Evolutionary conservation across 1,139 yeast species (phyloP).

Genomic region (Scheffersomyces cryptocercus): DNA sequence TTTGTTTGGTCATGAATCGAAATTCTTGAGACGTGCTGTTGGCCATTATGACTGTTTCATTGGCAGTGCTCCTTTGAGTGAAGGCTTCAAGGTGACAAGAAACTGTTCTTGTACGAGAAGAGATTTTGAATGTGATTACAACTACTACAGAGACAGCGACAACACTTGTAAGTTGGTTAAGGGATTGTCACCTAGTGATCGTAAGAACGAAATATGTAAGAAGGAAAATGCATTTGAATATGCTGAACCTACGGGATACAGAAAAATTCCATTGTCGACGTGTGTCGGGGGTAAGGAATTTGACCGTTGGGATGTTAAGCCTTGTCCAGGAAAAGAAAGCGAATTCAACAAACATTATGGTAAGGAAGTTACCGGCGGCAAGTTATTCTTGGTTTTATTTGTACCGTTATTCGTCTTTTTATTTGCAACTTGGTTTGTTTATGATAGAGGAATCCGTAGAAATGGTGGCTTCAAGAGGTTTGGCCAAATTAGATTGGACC

Average conservation of each 20-base stretch:
- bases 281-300: constrained; percentile 71
- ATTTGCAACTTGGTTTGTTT: constrained; percentile 68
- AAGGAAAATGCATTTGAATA: constrained; percentile 61
- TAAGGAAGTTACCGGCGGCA: constrained; percentile 55
- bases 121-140: constrained; percentile 94
- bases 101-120: constrained; percentile 84
- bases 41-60: constrained; percentile 71
- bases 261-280: constrained; percentile 71
- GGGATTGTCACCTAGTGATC: constrained; percentile 70
- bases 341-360: constrained; percentile 64
- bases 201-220: constrained; percentile 59
- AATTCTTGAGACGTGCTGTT: constrained; percentile 69
- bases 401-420: constrained; percentile 62
- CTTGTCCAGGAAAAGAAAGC: constrained; percentile 86
- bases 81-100: constrained; percentile 57
- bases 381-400: constrained; percentile 51
- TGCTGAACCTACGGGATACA: constrained; percentile 79
- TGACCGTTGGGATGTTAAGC: constrained; percentile 64
- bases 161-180: constrained; percentile 83
- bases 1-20: constrained; percentile 85
- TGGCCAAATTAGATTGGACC: constrained; percentile 82
- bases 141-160: constrained; percentile 67
- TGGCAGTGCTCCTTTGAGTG: constrained; percentile 71
- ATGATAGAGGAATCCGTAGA: constrained; percentile 77
- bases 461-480: constrained; percentile 79